A percentile compares a stretch with the other conserved stretches of the same genome.
These are phyloP conservation scores for Phytopythium cucurbitacearum DNA, from an alignment of 352 stramenopile species.

Conservation along the genomic window DNA sequence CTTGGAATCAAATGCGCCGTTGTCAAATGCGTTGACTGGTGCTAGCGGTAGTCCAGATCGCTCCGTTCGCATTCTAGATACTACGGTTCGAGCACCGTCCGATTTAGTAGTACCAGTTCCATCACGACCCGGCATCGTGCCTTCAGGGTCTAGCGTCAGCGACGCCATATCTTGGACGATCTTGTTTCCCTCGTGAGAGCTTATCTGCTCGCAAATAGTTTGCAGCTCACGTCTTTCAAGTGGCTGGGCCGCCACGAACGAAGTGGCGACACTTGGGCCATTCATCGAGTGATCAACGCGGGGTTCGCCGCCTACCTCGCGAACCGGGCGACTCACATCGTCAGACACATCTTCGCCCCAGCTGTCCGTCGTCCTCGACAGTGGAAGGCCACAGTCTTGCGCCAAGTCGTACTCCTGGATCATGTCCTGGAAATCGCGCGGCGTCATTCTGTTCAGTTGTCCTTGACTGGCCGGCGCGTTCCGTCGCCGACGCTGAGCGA, in stretches of 20 bases:
- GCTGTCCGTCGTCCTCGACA: conserved; percentile 57
- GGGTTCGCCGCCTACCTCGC: conserved; percentile 13
- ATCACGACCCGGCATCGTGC: no score
- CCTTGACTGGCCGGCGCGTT: conserved; percentile 9
- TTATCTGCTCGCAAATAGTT: conserved; percentile 25
- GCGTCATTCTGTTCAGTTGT: conserved; percentile 11
- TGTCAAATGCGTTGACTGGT: no score
- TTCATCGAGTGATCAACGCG: conserved; percentile 15
- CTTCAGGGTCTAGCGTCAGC: no score
- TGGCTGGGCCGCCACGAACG: no score
- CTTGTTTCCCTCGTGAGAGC: no score
- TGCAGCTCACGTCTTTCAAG: conserved; percentile 24
- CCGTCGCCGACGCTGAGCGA: conserved; percentile 24
- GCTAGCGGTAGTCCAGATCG: no score
- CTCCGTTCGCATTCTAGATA: no score
- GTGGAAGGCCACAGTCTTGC: conserved; percentile 44
- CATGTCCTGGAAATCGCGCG: conserved; percentile 33
- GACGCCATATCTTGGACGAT: no score
- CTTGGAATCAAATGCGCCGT: no score
- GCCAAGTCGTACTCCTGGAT: conserved; percentile 42
- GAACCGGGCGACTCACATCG: conserved; percentile 20
- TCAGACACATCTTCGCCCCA: conserved; percentile 49
- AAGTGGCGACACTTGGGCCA: conserved; percentile 2
- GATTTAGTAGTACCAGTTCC: no score
- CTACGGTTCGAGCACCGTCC: no score